Conservation (phyloP, 768 basidiomycete genomes). For the Pisolithus albus region DNA sequence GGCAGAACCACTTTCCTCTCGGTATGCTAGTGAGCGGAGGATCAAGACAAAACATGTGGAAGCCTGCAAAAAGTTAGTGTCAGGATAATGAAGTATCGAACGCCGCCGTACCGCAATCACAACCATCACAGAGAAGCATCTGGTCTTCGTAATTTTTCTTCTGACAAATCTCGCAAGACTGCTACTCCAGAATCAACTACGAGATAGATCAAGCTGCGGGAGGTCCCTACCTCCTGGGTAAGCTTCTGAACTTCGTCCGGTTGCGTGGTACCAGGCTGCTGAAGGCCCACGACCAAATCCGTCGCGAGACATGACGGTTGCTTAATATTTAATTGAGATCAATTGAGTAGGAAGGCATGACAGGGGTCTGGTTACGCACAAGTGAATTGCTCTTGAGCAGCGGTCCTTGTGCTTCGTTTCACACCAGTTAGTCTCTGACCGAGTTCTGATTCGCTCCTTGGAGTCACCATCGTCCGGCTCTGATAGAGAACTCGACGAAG, state of each 20-base stretch:
- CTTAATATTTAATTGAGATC: constrained; percentile 14
- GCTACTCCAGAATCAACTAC: constrained; percentile 36
- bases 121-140: constrained; percentile 89
- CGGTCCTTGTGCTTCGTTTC: constrained; percentile 47
- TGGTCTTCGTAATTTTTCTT: constrained; percentile 82
- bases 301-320: constrained; percentile 28
- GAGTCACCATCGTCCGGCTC: constrained; percentile 73
- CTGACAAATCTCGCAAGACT: constrained; percentile 90
- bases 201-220: constrained; percentile 10
- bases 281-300: constrained; percentile 17
- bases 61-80: constrained; percentile 47
- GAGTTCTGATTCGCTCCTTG: constrained; percentile 45
- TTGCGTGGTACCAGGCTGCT: constrained; percentile 16
- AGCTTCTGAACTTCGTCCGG: constrained; percentile 35
- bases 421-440: constrained; percentile 34
- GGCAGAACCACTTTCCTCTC: constrained; percentile 94
- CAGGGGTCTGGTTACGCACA: constrained; percentile 23
- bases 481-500: constrained; percentile 69
- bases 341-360: constrained; percentile 4
- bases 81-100: constrained; percentile 6
- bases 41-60: constrained; percentile 95
- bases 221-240: constrained; percentile 46
- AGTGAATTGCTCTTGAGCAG: constrained; percentile 43
- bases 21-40: constrained; percentile 84
- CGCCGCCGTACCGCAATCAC: constrained; percentile 58